phyloP scores from a whole-genome alignment of 2,329 filamentous ascomycete genomes.

The Monosporascus cannonballus region DNA sequence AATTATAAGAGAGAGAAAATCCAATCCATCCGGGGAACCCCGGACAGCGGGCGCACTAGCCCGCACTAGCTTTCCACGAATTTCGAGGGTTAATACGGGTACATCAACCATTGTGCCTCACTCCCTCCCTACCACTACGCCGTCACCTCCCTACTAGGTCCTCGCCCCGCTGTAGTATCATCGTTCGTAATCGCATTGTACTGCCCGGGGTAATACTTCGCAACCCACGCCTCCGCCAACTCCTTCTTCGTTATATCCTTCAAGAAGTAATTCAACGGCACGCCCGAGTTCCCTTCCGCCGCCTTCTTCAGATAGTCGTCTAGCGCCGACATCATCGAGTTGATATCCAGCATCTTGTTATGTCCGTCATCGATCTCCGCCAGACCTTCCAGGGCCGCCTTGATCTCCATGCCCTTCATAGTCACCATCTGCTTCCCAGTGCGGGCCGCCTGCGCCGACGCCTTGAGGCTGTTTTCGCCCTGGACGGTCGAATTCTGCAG shows the following conservation, averaged over 20 bases:
- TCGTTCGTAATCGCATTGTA: conserved; percentile 6
- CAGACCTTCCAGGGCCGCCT: conserved; percentile 4
- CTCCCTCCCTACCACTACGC: too few species aligned
- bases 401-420: conserved; percentile 5
- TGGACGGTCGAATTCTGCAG: conserved; percentile 7
- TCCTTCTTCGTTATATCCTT: conserved; percentile 12
- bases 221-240: conserved; percentile 11
- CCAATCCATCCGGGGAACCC: too few species aligned
- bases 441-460: conserved; percentile 6
- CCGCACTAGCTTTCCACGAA: too few species aligned
- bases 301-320: conserved; percentile 14
- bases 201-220: conserved; percentile 10
- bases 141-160: too few species aligned
- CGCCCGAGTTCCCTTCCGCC: conserved; percentile 7
- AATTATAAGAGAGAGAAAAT: too few species aligned
- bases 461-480: conserved; percentile 4
- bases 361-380: conserved; percentile 10
- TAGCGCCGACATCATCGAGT: conserved; percentile 13
- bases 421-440: conserved; percentile 6
- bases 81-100: too few species aligned
- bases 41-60: too few species aligned
- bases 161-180: not conserved
- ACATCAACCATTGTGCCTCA: too few species aligned
- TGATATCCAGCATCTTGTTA: conserved; percentile 13
- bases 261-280: conserved; percentile 11